Evolutionary conservation across 371 early-diverging fungal species (phyloP).

Genomic region (Vairimorpha apis): DNA sequence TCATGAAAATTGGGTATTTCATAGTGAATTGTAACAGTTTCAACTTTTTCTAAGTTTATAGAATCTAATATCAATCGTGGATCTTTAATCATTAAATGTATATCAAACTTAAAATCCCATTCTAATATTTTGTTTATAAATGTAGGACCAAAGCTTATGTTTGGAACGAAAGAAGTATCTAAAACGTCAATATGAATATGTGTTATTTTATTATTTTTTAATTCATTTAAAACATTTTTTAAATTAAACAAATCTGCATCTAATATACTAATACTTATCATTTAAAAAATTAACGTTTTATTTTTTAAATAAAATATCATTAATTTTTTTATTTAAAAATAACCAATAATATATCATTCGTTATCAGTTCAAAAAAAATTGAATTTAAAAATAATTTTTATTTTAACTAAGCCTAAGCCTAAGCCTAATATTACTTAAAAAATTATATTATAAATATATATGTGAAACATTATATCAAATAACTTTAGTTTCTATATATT

Average conservation of each 20-base stretch:
- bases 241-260: slow-evolving; percentile 24
- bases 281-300: neutral
- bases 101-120: slow-evolving; percentile 52
- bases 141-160: slow-evolving; percentile 56
- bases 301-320: neutral
- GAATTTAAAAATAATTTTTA: no score
- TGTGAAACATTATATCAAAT: no score
- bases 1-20: slow-evolving; percentile 5
- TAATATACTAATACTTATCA: slow-evolving; percentile 8
- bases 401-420: no score
- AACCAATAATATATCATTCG: no score
- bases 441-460: no score
- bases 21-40: slow-evolving; percentile 44
- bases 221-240: slow-evolving; percentile 31
- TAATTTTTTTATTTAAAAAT: no score
- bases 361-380: no score
- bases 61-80: slow-evolving; percentile 42
- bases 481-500: no score
- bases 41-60: slow-evolving; percentile 38
- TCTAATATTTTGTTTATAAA: slow-evolving; percentile 51
- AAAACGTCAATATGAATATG: slow-evolving; percentile 59
- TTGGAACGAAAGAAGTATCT: slow-evolving; percentile 55
- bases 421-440: no score
- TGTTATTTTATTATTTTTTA: slow-evolving; percentile 35
- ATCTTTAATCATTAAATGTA: slow-evolving; percentile 59